Percentiles rank a stretch among this genome's conserved stretches.
Conservation (phyloP, 2,329 filamentous ascomycete genomes). For the Alternaria viburni region DNA sequence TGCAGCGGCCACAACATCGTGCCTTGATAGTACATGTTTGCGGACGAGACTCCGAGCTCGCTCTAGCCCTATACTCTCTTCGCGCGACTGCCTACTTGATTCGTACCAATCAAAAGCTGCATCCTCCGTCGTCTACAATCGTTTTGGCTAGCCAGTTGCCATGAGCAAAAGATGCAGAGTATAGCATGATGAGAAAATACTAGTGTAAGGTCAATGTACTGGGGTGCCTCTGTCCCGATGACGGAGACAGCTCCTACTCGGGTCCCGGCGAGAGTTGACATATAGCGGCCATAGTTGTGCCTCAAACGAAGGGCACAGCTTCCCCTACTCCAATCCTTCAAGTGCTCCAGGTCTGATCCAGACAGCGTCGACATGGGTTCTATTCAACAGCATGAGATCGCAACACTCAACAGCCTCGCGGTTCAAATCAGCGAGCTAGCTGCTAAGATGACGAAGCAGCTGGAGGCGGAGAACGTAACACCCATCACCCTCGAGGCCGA, state of each 20-base stretch:
- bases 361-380: constrained; percentile 22
- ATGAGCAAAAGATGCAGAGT: not conserved
- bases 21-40: not conserved
- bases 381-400: constrained; percentile 21
- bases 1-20: not conserved
- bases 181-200: not conserved
- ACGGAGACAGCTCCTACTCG: not conserved
- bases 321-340: not conserved
- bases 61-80: too few species aligned
- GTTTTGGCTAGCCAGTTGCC: not conserved
- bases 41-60: not conserved
- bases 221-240: not conserved
- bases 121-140: not conserved
- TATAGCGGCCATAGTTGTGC: not conserved
- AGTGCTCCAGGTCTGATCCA: too few species aligned
- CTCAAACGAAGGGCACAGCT: not conserved
- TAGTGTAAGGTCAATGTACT: not conserved
- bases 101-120: not conserved
- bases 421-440: constrained; percentile 56
- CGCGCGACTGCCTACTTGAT: not conserved
- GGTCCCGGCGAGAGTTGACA: not conserved
- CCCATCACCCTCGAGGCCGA: constrained; percentile 54
- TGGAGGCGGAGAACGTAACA: constrained; percentile 53
- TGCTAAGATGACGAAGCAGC: constrained; percentile 49
- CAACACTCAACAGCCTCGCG: constrained; percentile 53